Evolutionary conservation across 805 yeast genomes (phyloP).

Genomic region (Cyberlindnera nakhonratchasimensis): DNA sequence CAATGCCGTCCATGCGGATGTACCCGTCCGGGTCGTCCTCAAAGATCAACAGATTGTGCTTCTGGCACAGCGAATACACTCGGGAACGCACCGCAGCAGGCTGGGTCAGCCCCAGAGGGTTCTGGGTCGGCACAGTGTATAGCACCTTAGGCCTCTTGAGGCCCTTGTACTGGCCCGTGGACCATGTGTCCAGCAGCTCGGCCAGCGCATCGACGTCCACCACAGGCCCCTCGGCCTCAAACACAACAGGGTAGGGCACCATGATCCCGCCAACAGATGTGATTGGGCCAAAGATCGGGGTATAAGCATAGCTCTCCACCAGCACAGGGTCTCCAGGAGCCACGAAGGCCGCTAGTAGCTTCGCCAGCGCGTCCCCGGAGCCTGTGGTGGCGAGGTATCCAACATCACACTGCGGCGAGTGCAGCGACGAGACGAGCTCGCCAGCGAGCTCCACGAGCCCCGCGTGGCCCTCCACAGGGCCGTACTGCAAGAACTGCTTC

Average conservation of each 20-base stretch:
- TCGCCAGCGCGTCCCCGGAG: constrained; percentile 52
- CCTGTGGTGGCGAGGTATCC: constrained; percentile 44
- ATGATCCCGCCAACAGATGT: constrained; percentile 25
- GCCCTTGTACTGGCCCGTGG: constrained; percentile 39
- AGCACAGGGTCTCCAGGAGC: constrained; percentile 55
- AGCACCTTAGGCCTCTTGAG: constrained; percentile 48
- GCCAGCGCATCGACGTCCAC: constrained; percentile 49
- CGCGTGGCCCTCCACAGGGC: constrained; percentile 50
- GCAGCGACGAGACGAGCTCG: constrained; percentile 37
- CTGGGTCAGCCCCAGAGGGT: constrained; percentile 61
- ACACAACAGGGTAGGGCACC: constrained; percentile 44
- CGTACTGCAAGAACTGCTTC: constrained; percentile 12
- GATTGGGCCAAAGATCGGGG: constrained; percentile 49
- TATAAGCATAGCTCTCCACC: constrained; percentile 64
- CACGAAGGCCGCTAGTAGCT: constrained; percentile 44
- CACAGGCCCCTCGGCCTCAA: constrained; percentile 17
- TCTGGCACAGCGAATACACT: constrained; percentile 49
- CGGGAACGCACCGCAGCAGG: constrained; percentile 42
- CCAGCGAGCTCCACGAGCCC: constrained; percentile 60
- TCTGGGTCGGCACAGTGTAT: constrained; percentile 65
- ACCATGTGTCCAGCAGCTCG: constrained; percentile 44
- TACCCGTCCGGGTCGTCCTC: constrained; percentile 77
- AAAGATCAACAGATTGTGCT: constrained; percentile 52
- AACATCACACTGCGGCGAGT: constrained; percentile 33
- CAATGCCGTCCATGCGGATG: constrained; percentile 42